Evolutionary conservation across 2,329 filamentous ascomycete genomes (phyloP), one percentile per base, ranked within the genome.

Genomic region (Exserohilum turcica): DNA sequence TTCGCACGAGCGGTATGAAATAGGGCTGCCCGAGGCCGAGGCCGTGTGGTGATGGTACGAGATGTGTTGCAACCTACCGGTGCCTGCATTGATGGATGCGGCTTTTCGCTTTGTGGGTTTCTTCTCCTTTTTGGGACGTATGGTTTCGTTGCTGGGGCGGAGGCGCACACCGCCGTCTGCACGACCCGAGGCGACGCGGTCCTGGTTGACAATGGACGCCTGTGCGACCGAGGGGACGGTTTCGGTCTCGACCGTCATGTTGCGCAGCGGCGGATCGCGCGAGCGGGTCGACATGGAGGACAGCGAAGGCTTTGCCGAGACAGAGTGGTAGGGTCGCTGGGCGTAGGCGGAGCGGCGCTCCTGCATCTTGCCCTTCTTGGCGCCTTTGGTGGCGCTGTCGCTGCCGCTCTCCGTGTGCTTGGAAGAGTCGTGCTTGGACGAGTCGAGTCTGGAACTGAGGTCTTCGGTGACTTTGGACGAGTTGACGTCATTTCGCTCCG

Each of bases 181-280:
- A 15, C 83, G 81, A 16, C 86, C 86, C n/a, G 82, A 75, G 13
- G 67, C 77, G 18, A 79, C 77, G 55, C 84, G 78, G 56, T 87
- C 85, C 38, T 80, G 79, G 31, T 79, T 75, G 21, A 84, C 84
- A 29, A 88, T 86, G 24, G 96, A 80, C 8, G 88, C 86, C 68
- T 96, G 92, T 9, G 92, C 91, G 48, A 97, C 89, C 3, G 92
- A 96, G 37, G 86, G 89, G 32, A 99, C 94, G 0, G 92, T 96
- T 75, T 99, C 94, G 0, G 94, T 97, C 78, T 99, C 94, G 12
- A 97, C 93, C 8, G 91, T 97, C 92, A 99, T 97, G 66, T 91
- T 94, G 69, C 89, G 86, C 52, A 87, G 83, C 31, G 90, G 88
- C n/a, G 86, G 87, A 70, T 96, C 90, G 45, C 56, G 57, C 82